phyloP scores from a whole-genome alignment of 495 filamentous ascomycete genomes.

The Evernia prunastri region DNA sequence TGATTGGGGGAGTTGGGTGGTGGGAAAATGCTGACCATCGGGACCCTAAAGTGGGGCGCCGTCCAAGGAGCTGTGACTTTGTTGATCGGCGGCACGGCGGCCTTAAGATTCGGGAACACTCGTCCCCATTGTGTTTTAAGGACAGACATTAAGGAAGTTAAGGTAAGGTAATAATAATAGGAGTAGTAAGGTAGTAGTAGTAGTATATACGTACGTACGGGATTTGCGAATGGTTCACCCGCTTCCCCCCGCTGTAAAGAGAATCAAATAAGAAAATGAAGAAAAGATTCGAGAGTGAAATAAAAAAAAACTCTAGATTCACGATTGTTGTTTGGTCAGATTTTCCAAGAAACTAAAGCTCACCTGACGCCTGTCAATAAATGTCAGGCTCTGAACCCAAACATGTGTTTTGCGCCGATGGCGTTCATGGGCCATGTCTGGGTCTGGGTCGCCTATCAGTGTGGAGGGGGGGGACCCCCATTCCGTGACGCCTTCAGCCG shows the following conservation, averaged over 20 bases:
- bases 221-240: neutral
- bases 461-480: neutral
- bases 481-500: neutral
- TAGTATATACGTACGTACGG: no score
- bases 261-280: no score
- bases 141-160: no score
- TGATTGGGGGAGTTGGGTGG: slow-evolving; percentile 1
- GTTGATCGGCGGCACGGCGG: slow-evolving; percentile 3
- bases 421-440: slow-evolving; percentile 1
- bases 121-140: neutral
- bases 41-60: slow-evolving; percentile 1
- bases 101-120: slow-evolving; percentile 3
- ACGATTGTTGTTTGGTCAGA: no score
- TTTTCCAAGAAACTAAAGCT: neutral
- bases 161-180: no score
- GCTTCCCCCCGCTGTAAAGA: slow-evolving; percentile 1
- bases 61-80: neutral
- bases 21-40: neutral
- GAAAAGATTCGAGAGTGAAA: no score
- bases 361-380: neutral
- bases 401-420: neutral
- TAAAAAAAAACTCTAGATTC: no score
- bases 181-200: no score
- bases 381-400: neutral
- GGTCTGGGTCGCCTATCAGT: neutral